Percentiles rank a stretch among this genome's conserved stretches.
Conservation (phyloP, 371 early-diverging fungal species). For the Saksenaea vasiformis region DNA sequence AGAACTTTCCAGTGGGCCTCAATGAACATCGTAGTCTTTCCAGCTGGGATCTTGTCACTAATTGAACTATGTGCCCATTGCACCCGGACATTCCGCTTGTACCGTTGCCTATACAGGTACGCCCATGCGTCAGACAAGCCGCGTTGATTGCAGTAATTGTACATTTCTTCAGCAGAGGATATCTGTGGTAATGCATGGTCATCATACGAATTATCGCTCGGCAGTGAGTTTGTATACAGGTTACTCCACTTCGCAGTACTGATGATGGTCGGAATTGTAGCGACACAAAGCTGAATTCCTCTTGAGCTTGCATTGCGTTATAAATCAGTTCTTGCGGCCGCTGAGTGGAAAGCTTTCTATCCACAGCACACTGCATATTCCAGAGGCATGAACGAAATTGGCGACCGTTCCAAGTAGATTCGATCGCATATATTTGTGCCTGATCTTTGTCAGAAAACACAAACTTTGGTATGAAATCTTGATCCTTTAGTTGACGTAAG, state of each 20-base stretch:
- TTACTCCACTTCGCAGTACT: background rate
- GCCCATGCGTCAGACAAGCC: conserved; percentile 1
- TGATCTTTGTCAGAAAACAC: conserved; percentile 3
- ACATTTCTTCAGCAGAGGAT: background rate
- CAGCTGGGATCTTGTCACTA: background rate
- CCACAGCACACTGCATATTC: background rate
- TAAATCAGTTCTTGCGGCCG: background rate
- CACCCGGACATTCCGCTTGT: background rate
- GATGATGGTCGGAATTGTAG: background rate
- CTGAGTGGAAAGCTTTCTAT: background rate
- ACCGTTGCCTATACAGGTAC: conserved; percentile 1
- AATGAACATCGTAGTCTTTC: conserved; percentile 7
- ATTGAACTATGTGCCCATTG: background rate
- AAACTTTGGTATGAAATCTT: background rate
- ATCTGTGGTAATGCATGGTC: background rate
- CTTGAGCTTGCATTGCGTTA: background rate
- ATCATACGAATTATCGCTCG: background rate
- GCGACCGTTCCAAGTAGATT: background rate
- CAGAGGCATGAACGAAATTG: background rate
- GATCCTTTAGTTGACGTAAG: background rate
- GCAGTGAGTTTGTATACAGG: background rate
- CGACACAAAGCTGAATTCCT: background rate
- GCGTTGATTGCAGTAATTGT: background rate
- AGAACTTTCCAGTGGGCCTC: conserved; percentile 9
- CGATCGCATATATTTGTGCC: conserved; percentile 5